Conservation (phyloP, 2,329 filamentous ascomycete genomes). For the Hymenoscyphus infarciens region DNA sequence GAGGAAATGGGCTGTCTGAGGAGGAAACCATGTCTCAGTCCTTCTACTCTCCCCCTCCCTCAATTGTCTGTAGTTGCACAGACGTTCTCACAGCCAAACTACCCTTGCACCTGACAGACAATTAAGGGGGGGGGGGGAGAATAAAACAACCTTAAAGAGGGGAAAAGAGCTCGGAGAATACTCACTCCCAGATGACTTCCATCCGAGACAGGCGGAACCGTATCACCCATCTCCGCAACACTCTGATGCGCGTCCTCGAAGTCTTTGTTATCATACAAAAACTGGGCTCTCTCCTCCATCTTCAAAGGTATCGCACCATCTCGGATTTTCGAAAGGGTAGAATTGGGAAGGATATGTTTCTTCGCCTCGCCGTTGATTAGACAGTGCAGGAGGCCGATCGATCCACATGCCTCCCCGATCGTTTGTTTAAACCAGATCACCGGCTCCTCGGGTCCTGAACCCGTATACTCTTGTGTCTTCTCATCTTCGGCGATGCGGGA, state of each 20-base stretch:
- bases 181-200: slow-evolving; percentile 39
- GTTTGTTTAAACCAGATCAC: slow-evolving; percentile 96
- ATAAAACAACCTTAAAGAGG: too few relatives aligned
- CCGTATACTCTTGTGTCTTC: slow-evolving; percentile 58
- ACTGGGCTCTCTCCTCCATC: slow-evolving; percentile 62
- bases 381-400: slow-evolving; percentile 85
- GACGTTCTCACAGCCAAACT: too few relatives aligned
- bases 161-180: too few relatives aligned
- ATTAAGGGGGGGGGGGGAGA: too few relatives aligned
- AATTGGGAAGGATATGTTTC: slow-evolving; percentile 65
- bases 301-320: slow-evolving; percentile 65
- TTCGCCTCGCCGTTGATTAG: slow-evolving; percentile 72
- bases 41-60: too few relatives aligned
- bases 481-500: slow-evolving; percentile 74
- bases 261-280: slow-evolving; percentile 74
- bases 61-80: too few relatives aligned
- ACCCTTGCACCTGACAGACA: too few relatives aligned
- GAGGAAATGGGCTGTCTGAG: too few relatives aligned
- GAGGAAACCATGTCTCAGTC: too few relatives aligned
- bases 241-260: slow-evolving; percentile 76
- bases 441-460: slow-evolving; percentile 70
- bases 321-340: slow-evolving; percentile 59
- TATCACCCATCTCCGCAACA: slow-evolving; percentile 77
- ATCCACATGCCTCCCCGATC: slow-evolving; percentile 88
- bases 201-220: slow-evolving; percentile 71